Evolutionary conservation across 768 basidiomycete species (phyloP).

Genomic region (Rhizopogon rudus): DNA sequence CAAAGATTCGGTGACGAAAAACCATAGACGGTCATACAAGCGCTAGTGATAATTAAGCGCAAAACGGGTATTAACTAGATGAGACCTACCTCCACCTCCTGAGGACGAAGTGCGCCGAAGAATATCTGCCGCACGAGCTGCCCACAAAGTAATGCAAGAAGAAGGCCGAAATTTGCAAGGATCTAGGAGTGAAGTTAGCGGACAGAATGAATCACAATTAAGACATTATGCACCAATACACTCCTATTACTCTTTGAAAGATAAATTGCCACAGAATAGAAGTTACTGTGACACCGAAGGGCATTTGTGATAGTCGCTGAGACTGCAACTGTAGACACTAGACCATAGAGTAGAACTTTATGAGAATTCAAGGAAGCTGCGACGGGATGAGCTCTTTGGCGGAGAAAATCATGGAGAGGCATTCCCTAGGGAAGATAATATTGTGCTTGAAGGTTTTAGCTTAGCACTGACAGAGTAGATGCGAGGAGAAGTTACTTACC

Average conservation of each 20-base stretch:
- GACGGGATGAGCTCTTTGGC: slow-evolving; percentile 46
- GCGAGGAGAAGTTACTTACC: too few species aligned
- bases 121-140: slow-evolving; percentile 81
- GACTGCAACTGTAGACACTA: slow-evolving; percentile 65
- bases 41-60: slow-evolving; percentile 47
- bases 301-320: slow-evolving; percentile 74
- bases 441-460: background rate
- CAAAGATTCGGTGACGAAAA: slow-evolving; percentile 94
- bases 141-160: slow-evolving; percentile 71
- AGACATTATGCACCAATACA: slow-evolving; percentile 60
- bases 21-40: slow-evolving; percentile 94
- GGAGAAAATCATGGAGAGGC: slow-evolving; percentile 47
- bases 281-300: slow-evolving; percentile 79
- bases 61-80: background rate
- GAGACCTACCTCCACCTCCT: slow-evolving; percentile 81
- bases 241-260: slow-evolving; percentile 93
- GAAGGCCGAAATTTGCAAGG: slow-evolving; percentile 84
- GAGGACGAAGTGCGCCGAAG: slow-evolving; percentile 82
- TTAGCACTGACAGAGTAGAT: background rate
- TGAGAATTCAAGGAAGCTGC: slow-evolving; percentile 51
- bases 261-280: slow-evolving; percentile 90
- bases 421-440: slow-evolving; percentile 22
- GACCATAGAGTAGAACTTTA: slow-evolving; percentile 63
- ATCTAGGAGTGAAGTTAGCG: slow-evolving; percentile 43
- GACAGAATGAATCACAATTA: background rate